A percentile compares a stretch with the other conserved stretches of the same genome.
Conservation (phyloP, 1,139 yeast species). For the Candida buenavistaensis region DNA sequence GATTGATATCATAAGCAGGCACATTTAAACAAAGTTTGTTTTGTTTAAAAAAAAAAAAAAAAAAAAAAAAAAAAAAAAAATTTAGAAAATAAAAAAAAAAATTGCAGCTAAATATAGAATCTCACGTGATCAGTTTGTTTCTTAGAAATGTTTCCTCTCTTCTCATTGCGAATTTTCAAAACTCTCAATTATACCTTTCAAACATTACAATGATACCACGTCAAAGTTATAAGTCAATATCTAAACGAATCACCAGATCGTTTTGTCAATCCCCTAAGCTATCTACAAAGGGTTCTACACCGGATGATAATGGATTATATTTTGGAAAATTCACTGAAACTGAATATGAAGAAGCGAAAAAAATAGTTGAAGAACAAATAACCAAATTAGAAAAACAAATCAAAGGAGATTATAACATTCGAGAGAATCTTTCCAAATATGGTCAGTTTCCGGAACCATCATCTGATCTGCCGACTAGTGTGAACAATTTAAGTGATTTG, state of each 20-base stretch:
- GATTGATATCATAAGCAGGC: too few species aligned
- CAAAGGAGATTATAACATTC: constrained; percentile 39
- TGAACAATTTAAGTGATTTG: constrained; percentile 38
- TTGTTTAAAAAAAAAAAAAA: too few species aligned
- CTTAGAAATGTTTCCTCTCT: too few species aligned
- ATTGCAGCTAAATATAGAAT: too few species aligned
- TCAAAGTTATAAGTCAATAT: constrained; percentile 1
- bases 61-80: too few species aligned
- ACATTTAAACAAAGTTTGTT: too few species aligned
- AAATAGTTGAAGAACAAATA: constrained; percentile 35
- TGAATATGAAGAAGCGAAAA: constrained; percentile 43
- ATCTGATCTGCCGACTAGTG: constrained; percentile 15
- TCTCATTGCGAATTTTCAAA: too few species aligned
- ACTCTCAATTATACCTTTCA: too few species aligned
- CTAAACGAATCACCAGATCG: neutral
- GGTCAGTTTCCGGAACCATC: constrained; percentile 34
- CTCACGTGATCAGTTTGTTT: too few species aligned
- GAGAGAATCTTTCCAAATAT: constrained; percentile 38
- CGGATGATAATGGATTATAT: constrained; percentile 19
- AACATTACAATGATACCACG: neutral
- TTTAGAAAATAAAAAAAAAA: too few species aligned
- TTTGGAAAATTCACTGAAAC: constrained; percentile 39
- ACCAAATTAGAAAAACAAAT: constrained; percentile 34
- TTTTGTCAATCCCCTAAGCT: too few species aligned
- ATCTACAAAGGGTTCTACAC: too few species aligned